phyloP scores from a whole-genome alignment of 2,329 filamentous ascomycete species.

The Periconia sp. region DNA sequence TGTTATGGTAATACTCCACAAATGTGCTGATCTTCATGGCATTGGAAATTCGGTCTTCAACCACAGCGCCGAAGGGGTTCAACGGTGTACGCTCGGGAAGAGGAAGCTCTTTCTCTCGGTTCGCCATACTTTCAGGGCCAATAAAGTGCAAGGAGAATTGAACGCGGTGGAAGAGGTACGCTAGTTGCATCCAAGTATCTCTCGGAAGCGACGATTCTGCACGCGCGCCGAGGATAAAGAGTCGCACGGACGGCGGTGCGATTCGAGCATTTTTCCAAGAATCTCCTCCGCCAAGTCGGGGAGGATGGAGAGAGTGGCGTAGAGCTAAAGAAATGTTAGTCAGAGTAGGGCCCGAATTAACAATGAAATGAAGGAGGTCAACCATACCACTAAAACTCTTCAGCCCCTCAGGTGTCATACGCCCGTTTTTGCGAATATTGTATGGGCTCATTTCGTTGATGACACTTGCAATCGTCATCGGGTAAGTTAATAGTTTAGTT shows the following conservation, averaged over 20 bases:
- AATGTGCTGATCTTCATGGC: slow-evolving; percentile 97
- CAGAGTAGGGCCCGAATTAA: too few species aligned
- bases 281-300: slow-evolving; percentile 71
- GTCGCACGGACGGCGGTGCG: slow-evolving; percentile 81
- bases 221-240: slow-evolving; percentile 92
- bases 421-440: slow-evolving; percentile 70
- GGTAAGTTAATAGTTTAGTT: slow-evolving; percentile 90
- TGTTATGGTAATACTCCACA: slow-evolving; percentile 96
- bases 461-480: slow-evolving; percentile 85
- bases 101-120: slow-evolving; percentile 90
- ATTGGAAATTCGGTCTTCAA: slow-evolving; percentile 86
- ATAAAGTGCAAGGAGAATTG: slow-evolving; percentile 91
- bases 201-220: slow-evolving; percentile 97
- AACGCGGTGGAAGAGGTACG: slow-evolving; percentile 93
- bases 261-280: slow-evolving; percentile 78
- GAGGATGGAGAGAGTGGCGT: slow-evolving; percentile 90
- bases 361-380: not conserved
- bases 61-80: slow-evolving; percentile 91
- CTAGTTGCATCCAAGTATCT: slow-evolving; percentile 89
- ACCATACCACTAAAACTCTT: slow-evolving; percentile 87
- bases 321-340: slow-evolving; percentile 61
- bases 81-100: slow-evolving; percentile 78
- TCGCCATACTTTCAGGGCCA: slow-evolving; percentile 92
- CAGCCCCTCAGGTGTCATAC: slow-evolving; percentile 82
- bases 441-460: slow-evolving; percentile 95